Base-by-base conservation (phyloP, 345 rosid species). In the Ceriops zippeliana region DNA sequence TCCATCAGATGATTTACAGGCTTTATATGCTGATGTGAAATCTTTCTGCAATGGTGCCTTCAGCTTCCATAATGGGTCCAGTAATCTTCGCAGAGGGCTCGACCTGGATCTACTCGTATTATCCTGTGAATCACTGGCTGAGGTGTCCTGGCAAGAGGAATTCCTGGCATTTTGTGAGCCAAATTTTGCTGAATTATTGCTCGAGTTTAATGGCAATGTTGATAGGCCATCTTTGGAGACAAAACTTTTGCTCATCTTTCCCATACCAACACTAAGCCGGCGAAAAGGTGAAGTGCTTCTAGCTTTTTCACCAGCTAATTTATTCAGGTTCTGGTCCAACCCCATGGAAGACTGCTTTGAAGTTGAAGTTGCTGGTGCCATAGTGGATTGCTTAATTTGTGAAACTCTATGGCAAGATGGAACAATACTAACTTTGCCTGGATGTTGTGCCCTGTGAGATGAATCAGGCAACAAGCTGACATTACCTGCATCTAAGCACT, bases 51-150 rank as follows among this genome's bases (percentile, higher is more conserved):
- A 66, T 70, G 83, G 81, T 42, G 80, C 76, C 78, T 81, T 86
- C 22, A 90, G 82, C 82, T 88, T 93, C 83, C 89, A 52, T 37
- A 93, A 62, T 60, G 96, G 96, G 62, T 86, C 90, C 67, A 93
- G 77, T 61, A 90, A 75, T 85, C 96, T 89, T 80, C 95, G 88
- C 73, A 93, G 78, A 73, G 96, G 97, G 80, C 97, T 89, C 54
- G 87, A 84, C 73, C 86, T 81, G 78, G 87, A 77, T 83, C 85
- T 75, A 75, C 78, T 78, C 46, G 78, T 73, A 77, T 75, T 78
- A 70, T 63, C 71, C 60, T 78, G 72, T 68, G 72, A 75, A 61
- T 79, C 82, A 53, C 69, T 27, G 30, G 57, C 47, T 46, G 81
- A 74, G 58, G 62, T 51, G 13, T 83, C 83, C 24, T 53, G 75